These are phyloP conservation scores for Lactarius quietus DNA, from an alignment of 768 basidiomycete species.

Conservation along the genomic window DNA sequence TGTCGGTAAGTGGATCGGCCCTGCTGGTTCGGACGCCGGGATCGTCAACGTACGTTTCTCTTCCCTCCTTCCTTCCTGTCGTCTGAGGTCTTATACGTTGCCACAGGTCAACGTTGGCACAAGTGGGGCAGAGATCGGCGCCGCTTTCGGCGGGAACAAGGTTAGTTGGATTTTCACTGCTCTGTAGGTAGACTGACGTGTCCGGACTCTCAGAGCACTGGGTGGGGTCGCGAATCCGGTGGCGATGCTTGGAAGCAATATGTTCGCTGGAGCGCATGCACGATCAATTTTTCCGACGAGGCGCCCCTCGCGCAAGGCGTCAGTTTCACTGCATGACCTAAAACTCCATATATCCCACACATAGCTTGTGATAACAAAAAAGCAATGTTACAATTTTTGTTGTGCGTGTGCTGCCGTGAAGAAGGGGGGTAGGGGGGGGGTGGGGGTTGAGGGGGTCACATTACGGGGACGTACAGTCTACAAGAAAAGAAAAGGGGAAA, in stretches of 20 bases:
- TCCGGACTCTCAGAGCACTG: conserved; percentile 57
- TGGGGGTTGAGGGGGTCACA: no score
- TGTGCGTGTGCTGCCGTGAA: conserved; percentile 3
- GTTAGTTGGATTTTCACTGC: conserved; percentile 37
- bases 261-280: conserved; percentile 88
- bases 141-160: conserved; percentile 95
- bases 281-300: conserved; percentile 87
- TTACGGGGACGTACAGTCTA: conserved; percentile 22
- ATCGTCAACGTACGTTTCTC: conserved; percentile 75
- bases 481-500: background rate
- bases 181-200: background rate
- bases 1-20: conserved; percentile 90
- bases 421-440: no score
- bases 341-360: conserved; percentile 18
- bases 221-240: conserved; percentile 94
- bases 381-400: conserved; percentile 20
- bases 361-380: background rate
- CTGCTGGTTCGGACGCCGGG: conserved; percentile 83
- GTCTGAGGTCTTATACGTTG: no score
- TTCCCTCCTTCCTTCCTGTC: background rate
- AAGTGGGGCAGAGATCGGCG: conserved; percentile 71
- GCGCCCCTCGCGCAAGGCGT: conserved; percentile 94
- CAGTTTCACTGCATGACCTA: conserved; percentile 65
- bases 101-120: conserved; percentile 66
- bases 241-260: conserved; percentile 99